A percentile compares a stretch with the other conserved stretches of the same genome.
Evolutionary conservation across 768 basidiomycete genomes (phyloP).

Genomic region (Sarcodon aspratus): DNA sequence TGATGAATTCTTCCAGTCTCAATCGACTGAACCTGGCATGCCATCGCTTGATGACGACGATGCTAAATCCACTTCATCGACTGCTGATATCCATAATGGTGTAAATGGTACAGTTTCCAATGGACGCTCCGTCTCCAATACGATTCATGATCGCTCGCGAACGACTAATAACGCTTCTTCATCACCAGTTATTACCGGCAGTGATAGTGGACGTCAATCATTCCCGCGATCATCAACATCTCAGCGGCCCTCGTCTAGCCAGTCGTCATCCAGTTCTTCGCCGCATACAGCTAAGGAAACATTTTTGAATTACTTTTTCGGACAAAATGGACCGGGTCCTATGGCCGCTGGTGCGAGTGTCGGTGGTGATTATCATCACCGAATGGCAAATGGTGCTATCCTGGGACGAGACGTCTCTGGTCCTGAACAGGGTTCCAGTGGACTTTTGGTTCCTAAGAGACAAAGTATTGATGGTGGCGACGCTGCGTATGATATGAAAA

Average conservation of each 20-base stretch:
- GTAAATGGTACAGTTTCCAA: constrained; percentile 42
- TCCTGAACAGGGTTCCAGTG: constrained; percentile 37
- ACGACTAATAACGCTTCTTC: constrained; percentile 15
- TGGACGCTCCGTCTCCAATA: constrained; percentile 66
- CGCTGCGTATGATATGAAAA: constrained; percentile 98
- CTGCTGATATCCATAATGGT: constrained; percentile 13
- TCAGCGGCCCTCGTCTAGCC: neutral
- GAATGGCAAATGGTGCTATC: constrained; percentile 28
- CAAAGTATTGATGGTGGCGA: constrained; percentile 60
- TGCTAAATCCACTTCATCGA: constrained; percentile 43
- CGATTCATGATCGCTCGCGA: constrained; percentile 65
- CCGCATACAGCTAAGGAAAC: constrained; percentile 65
- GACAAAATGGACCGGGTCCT: constrained; percentile 77
- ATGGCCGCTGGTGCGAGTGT: constrained; percentile 38
- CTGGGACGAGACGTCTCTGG: constrained; percentile 57
- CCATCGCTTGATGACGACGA: constrained; percentile 55
- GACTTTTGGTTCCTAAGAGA: constrained; percentile 52
- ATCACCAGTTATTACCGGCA: neutral
- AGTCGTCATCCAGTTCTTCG: constrained; percentile 10
- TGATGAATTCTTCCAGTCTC: constrained; percentile 32
- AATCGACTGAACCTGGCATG: constrained; percentile 51
- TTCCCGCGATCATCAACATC: neutral
- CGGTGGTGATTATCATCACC: constrained; percentile 3
- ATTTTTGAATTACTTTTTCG: constrained; percentile 97
- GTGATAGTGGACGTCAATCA: neutral